Percentiles rank a stretch among this genome's conserved stretches.
Conservation (phyloP, 306 rosid species). For the Corylus avellana region DNA sequence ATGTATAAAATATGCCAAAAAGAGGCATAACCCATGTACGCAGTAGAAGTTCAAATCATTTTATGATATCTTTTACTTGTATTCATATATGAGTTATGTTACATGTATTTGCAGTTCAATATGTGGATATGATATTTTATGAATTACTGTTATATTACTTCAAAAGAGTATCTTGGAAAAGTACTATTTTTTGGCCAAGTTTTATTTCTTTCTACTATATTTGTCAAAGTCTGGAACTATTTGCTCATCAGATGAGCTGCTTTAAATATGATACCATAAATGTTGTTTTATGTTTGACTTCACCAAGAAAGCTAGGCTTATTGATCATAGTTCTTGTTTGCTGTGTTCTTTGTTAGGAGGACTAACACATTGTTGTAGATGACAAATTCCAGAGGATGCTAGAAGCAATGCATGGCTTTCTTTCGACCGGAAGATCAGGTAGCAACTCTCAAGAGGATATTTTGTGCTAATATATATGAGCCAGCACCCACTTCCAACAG, state of each 20-base stretch:
- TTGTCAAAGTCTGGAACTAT: neutral
- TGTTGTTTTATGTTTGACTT: neutral
- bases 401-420: constrained; percentile 96
- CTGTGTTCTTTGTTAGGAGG: neutral
- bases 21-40: neutral
- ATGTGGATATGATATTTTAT: neutral
- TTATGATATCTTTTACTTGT: neutral
- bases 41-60: neutral
- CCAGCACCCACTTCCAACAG: constrained; percentile 94
- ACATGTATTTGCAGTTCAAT: neutral
- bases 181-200: neutral
- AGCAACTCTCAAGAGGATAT: constrained; percentile 96
- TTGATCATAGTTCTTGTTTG: neutral
- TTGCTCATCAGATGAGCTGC: neutral
- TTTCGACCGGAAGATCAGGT: constrained; percentile 96
- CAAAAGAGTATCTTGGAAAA: neutral
- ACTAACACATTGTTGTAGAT: constrained; percentile 13
- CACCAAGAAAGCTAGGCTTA: neutral
- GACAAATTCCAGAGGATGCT: constrained; percentile 91
- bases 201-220: neutral
- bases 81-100: neutral
- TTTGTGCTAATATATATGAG: constrained; percentile 86
- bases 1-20: too few relatives aligned
- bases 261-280: neutral
- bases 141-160: neutral